Conservation (phyloP, 2,329 filamentous ascomycete species). For the Pseudocercospora vitis region DNA sequence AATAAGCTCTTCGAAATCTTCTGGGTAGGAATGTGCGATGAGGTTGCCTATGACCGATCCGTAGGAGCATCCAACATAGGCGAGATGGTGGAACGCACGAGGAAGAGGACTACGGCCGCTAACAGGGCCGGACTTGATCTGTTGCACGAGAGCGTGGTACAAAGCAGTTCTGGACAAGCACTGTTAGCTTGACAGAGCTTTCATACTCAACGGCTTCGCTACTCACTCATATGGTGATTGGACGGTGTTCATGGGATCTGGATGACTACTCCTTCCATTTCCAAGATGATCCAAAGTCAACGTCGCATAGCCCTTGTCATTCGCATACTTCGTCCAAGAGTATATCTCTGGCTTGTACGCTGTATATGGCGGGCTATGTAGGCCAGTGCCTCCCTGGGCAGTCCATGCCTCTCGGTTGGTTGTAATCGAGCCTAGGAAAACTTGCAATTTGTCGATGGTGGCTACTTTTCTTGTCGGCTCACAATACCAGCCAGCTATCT, state of each 20-base stretch:
- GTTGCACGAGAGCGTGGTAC: conserved; percentile 14
- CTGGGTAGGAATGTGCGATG: conserved; percentile 12
- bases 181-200: neutral
- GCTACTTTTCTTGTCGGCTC: neutral
- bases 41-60: conserved; percentile 15
- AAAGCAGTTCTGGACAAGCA: conserved; percentile 8
- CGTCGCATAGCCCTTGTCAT: conserved; percentile 13
- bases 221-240: conserved; percentile 20
- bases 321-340: conserved; percentile 20
- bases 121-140: conserved; percentile 11
- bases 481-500: conserved; percentile 19
- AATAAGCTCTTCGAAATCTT: conserved; percentile 20
- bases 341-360: conserved; percentile 18
- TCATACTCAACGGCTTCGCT: neutral
- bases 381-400: conserved; percentile 14
- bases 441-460: conserved; percentile 13
- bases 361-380: neutral
- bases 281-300: conserved; percentile 20
- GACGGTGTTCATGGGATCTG: conserved; percentile 15
- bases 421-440: conserved; percentile 17
- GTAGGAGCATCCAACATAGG: conserved; percentile 19
- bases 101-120: conserved; percentile 1
- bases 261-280: conserved; percentile 16
- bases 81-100: conserved; percentile 10
- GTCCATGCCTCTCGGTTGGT: conserved; percentile 20